phyloP scores from a whole-genome alignment of 768 basidiomycete genomes.

The Harrya chromipes region DNA sequence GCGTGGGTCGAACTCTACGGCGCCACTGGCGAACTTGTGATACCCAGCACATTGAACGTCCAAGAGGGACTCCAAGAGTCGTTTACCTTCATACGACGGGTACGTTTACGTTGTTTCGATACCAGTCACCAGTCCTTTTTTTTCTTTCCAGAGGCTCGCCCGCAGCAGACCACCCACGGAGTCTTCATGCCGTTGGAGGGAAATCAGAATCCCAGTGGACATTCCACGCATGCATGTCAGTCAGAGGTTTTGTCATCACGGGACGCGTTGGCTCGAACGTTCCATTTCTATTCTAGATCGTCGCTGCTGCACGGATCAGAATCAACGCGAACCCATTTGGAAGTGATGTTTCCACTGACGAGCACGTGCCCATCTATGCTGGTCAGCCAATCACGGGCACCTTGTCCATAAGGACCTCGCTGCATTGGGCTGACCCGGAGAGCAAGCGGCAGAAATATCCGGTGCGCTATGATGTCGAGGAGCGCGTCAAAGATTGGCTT shows the following conservation, averaged over 20 bases:
- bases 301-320: conserved; percentile 55
- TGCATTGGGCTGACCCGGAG: conserved; percentile 67
- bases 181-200: conserved; percentile 53
- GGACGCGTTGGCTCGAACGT: neutral
- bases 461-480: conserved; percentile 80
- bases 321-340: conserved; percentile 46
- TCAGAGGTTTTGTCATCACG: conserved; percentile 3
- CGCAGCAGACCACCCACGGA: conserved; percentile 39
- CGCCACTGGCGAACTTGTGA: conserved; percentile 64
- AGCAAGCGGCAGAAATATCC: conserved; percentile 43
- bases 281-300: conserved; percentile 45
- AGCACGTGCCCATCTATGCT: conserved; percentile 59
- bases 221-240: conserved; percentile 79
- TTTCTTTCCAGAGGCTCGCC: conserved; percentile 34
- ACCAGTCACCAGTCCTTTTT: conserved; percentile 24
- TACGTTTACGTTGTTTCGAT: conserved; percentile 14
- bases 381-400: conserved; percentile 80
- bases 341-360: conserved; percentile 25
- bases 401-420: conserved; percentile 66
- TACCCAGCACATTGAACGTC: conserved; percentile 42
- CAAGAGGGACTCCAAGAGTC: conserved; percentile 27
- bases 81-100: conserved; percentile 32
- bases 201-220: conserved; percentile 81
- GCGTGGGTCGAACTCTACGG: conserved; percentile 70
- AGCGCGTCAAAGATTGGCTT: conserved; percentile 82